A percentile compares a stretch with the other conserved stretches of the same genome.
phyloP scores from a whole-genome alignment of 164 flowering plant species.

The Liriodendron chinense region DNA sequence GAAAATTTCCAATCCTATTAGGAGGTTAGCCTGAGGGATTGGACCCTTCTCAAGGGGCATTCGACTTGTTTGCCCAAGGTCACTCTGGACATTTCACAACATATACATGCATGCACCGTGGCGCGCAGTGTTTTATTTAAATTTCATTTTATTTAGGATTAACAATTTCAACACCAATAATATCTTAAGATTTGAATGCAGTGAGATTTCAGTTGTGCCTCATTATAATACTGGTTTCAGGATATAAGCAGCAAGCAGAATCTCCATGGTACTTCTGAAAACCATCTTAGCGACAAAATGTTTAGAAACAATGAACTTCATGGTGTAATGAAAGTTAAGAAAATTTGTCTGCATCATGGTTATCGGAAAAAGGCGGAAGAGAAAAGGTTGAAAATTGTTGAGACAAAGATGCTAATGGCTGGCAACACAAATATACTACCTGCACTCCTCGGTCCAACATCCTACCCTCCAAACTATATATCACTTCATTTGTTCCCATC shows the following conservation, averaged over 20 bases:
- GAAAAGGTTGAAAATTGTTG: neutral
- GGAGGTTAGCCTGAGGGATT: neutral
- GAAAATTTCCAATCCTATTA: neutral
- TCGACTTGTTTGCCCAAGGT: neutral
- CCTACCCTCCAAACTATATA: constrained; percentile 68
- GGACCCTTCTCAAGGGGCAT: too few species aligned
- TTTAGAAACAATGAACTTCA: too few species aligned
- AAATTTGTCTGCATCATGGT: neutral
- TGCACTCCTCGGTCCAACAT: constrained; percentile 83
- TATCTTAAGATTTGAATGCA: neutral
- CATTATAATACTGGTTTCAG: neutral
- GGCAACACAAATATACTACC: constrained; percentile 33
- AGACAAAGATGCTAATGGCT: neutral
- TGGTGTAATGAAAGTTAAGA: too few species aligned
- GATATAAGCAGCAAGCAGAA: neutral
- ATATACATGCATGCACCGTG: neutral
- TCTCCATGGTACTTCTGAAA: neutral
- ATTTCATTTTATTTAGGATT: neutral
- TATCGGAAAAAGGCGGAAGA: neutral
- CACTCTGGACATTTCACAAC: neutral
- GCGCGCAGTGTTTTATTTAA: neutral
- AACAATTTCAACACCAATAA: neutral
- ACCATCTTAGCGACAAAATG: too few species aligned
- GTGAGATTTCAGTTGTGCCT: neutral
- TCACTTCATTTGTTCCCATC: constrained; percentile 55